Evolutionary conservation across 2,329 filamentous ascomycete species (phyloP).

Genomic region (Acephala macrosclerotiorum): DNA sequence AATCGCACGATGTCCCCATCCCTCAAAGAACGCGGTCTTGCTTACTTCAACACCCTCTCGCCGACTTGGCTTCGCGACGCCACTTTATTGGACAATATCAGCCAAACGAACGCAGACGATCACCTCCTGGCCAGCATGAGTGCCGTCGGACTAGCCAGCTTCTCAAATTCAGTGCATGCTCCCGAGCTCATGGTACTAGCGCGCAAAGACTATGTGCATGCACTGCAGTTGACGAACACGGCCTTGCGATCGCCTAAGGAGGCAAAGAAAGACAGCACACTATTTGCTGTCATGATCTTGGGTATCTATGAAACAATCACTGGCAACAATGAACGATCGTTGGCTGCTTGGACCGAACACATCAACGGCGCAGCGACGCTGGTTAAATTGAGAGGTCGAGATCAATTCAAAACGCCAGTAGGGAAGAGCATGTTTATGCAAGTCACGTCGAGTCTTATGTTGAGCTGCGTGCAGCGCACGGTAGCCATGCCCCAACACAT

Average conservation of each 20-base stretch:
- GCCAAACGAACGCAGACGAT: constrained; percentile 47
- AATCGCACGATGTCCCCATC: constrained; percentile 41
- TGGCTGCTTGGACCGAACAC: constrained; percentile 61
- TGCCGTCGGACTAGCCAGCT: constrained; percentile 60
- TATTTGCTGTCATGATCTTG: constrained; percentile 61
- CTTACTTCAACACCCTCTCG: constrained; percentile 36
- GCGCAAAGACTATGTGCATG: constrained; percentile 58
- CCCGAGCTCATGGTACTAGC: constrained; percentile 55
- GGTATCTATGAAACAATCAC: constrained; percentile 62
- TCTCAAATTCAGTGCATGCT: constrained; percentile 49
- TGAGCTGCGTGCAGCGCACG: constrained; percentile 59
- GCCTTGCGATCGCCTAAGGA: constrained; percentile 55
- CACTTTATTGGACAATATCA: constrained; percentile 60
- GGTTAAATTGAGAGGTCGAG: constrained; percentile 57
- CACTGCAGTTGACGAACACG: constrained; percentile 57
- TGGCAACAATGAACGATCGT: constrained; percentile 53
- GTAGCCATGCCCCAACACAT: constrained; percentile 58
- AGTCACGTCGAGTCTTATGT: constrained; percentile 58
- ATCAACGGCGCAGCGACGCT: constrained; percentile 60
- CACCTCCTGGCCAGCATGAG: constrained; percentile 58
- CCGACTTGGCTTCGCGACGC: constrained; percentile 49
- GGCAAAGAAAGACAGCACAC: constrained; percentile 60
- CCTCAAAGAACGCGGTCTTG: constrained; percentile 36
- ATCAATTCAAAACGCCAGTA: constrained; percentile 54
- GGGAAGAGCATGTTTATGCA: constrained; percentile 62